phyloP scores from a whole-genome alignment of 495 filamentous ascomycete genomes.

The Penicillium parvum region DNA sequence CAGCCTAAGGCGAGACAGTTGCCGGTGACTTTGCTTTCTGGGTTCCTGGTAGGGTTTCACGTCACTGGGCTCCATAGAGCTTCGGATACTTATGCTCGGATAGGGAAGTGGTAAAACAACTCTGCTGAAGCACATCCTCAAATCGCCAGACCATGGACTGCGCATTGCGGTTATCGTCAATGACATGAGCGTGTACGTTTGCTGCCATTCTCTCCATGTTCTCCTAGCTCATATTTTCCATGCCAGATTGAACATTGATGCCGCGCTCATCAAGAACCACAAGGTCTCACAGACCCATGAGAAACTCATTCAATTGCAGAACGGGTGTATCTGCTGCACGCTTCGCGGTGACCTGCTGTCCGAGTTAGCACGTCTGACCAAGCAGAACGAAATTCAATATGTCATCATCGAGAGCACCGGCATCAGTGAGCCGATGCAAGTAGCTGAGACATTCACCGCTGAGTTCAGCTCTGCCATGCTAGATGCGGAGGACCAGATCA shows the following conservation, averaged over 20 bases:
- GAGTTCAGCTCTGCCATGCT: slow-evolving; percentile 45
- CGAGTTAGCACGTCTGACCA: slow-evolving; percentile 49
- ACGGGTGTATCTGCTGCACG: slow-evolving; percentile 61
- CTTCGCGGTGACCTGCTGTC: slow-evolving; percentile 53
- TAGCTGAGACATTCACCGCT: slow-evolving; percentile 56
- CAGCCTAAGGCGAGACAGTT: slow-evolving; percentile 22
- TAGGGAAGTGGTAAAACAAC: slow-evolving; percentile 56
- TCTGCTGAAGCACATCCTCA: slow-evolving; percentile 52
- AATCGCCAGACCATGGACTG: slow-evolving; percentile 48
- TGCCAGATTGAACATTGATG: slow-evolving; percentile 51
- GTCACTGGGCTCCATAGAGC: too few relatives aligned
- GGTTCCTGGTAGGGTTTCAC: too few relatives aligned
- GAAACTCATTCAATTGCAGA: slow-evolving; percentile 56
- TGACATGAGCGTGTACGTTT: slow-evolving; percentile 48
- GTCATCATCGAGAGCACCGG: slow-evolving; percentile 58
- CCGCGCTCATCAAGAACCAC: slow-evolving; percentile 49
- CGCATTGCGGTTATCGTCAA: slow-evolving; percentile 56
- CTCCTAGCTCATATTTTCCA: not conserved
- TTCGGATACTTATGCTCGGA: too few relatives aligned
- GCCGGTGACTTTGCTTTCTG: slow-evolving; percentile 46
- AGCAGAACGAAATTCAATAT: slow-evolving; percentile 49
- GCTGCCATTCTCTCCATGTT: not conserved
- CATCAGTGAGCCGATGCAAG: slow-evolving; percentile 60
- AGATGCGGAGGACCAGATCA: slow-evolving; percentile 30
- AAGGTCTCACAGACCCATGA: slow-evolving; percentile 49